These are phyloP conservation scores for Russula earlei DNA, from an alignment of 768 basidiomycete species.

Conservation along the genomic window DNA sequence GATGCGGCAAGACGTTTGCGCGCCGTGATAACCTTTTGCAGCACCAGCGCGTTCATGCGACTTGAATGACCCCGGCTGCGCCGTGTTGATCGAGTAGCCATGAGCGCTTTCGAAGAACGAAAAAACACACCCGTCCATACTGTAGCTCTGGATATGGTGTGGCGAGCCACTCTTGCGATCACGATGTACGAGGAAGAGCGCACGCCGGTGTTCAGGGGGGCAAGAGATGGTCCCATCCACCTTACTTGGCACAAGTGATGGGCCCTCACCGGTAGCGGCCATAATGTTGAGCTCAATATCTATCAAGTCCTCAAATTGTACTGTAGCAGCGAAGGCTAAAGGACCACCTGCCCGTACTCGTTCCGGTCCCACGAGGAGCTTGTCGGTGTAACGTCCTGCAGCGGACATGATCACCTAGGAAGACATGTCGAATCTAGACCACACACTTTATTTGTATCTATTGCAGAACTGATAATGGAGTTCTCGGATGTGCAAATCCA, in stretches of 20 bases:
- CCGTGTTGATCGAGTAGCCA: neutral
- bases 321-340: neutral
- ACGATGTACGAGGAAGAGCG: neutral
- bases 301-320: neutral
- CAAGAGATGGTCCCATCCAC: neutral
- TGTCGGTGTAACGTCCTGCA: neutral
- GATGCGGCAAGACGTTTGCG: conserved; percentile 64
- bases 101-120: too few species aligned
- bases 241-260: neutral
- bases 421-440: too few species aligned
- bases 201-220: neutral
- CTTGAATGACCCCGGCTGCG: neutral
- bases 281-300: neutral
- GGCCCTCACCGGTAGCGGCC: neutral
- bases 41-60: conserved; percentile 53
- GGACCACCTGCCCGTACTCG: neutral
- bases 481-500: too few species aligned
- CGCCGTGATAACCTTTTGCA: conserved; percentile 71
- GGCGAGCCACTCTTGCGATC: neutral
- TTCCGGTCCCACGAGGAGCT: neutral
- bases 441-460: too few species aligned
- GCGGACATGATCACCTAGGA: too few species aligned
- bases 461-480: too few species aligned
- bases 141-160: neutral
- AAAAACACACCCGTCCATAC: neutral